Evolutionary conservation across 345 rosid species (phyloP).

Genomic region (Dovyalis caffra): DNA sequence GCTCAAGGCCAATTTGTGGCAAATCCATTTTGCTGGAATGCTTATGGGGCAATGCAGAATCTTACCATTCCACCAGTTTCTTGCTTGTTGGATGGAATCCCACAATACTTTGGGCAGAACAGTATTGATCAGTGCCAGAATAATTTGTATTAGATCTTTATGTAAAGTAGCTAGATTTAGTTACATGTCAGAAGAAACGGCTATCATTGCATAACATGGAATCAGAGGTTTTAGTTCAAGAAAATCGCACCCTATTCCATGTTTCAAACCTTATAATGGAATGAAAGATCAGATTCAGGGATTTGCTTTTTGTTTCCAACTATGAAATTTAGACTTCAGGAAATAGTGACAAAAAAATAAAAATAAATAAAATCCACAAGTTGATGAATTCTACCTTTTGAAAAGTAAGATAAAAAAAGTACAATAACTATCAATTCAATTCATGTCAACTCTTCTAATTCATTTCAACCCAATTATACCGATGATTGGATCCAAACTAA

Average conservation of each 20-base stretch:
- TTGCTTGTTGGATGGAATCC: conserved; percentile 39
- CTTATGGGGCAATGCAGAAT: conserved; percentile 60
- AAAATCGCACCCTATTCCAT: background rate
- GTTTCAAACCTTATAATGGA: background rate
- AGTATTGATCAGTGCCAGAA: conserved; percentile 26
- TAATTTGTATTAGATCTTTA: background rate
- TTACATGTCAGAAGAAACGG: conserved; percentile 4
- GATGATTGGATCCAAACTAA: too few relatives aligned
- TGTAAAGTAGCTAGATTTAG: conserved; percentile 11
- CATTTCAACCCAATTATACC: too few relatives aligned
- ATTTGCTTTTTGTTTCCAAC: background rate
- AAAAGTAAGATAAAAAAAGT: background rate
- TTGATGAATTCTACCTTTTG: background rate
- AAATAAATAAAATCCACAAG: too few relatives aligned
- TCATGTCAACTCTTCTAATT: too few relatives aligned
- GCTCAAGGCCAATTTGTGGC: conserved; percentile 55
- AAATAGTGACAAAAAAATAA: too few relatives aligned
- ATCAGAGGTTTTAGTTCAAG: background rate
- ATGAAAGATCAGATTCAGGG: background rate
- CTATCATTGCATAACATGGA: background rate
- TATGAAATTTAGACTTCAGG: too few relatives aligned
- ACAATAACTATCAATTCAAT: background rate
- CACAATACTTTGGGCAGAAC: conserved; percentile 21
- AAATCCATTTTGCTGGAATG: conserved; percentile 90
- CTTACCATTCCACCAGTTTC: conserved; percentile 37